Evolutionary conservation across 164 flowering plant genomes (phyloP).

Genomic region (Litsea cubeba): DNA sequence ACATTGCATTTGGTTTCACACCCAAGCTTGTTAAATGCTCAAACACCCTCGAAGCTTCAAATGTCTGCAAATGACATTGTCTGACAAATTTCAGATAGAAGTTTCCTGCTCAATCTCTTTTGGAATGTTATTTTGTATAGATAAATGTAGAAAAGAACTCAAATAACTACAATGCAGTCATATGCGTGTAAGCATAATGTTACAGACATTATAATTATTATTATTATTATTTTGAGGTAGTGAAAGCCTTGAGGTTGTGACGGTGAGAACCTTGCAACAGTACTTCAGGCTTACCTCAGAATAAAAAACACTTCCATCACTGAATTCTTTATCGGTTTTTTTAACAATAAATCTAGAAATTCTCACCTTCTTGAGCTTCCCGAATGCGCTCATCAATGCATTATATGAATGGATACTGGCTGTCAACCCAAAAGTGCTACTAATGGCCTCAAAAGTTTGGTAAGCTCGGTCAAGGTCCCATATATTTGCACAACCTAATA

Average conservation of each 20-base stretch:
- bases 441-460: slow-evolving; percentile 85
- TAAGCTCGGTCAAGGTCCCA: slow-evolving; percentile 97
- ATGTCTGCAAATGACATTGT: slow-evolving; percentile 42
- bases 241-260: background rate
- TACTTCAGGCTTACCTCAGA: background rate
- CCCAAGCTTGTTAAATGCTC: slow-evolving; percentile 74
- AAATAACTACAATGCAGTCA: too few relatives aligned
- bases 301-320: background rate
- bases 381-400: slow-evolving; percentile 85
- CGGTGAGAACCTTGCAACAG: background rate
- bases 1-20: slow-evolving; percentile 71
- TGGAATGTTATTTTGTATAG: too few relatives aligned
- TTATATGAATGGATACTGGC: slow-evolving; percentile 89
- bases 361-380: slow-evolving; percentile 77
- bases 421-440: slow-evolving; percentile 57
- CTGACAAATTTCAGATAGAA: slow-evolving; percentile 1
- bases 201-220: too few relatives aligned
- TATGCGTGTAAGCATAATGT: too few relatives aligned
- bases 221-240: too few relatives aligned
- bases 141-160: too few relatives aligned
- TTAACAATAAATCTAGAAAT: background rate
- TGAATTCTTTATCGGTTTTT: background rate
- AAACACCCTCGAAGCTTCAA: slow-evolving; percentile 80
- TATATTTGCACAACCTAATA: slow-evolving; percentile 89
- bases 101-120: background rate